Evolutionary conservation across 2,329 filamentous ascomycete genomes (phyloP), one percentile per base, ranked within the genome.

Genomic region (Penicillium janthinellum): DNA sequence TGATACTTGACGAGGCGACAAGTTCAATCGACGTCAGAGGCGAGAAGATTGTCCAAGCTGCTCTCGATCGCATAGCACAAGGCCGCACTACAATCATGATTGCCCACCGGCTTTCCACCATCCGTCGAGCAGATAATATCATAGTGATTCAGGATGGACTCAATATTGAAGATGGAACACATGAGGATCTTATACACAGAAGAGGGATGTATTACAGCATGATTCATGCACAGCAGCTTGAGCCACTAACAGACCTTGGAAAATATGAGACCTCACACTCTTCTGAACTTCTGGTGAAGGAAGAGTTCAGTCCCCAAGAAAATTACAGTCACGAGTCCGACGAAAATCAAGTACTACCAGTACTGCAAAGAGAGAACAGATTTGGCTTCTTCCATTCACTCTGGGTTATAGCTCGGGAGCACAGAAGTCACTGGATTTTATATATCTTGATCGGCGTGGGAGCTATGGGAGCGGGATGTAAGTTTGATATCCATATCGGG

Each of bases 81-180:
- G 94, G 93, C 28, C 86, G 95, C 54, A 99, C 95, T 0, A 98
- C 95, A 2, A 96, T 98, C 67, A 90, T 92, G 5, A 98, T 99
- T 75, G 95, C 95, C 44, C 95, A 99, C 79, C 88, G 94, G 66
- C 83, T 99, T 11, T 96, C 92, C 0, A 99, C 95, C 6, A 96
- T 99, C 79, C 92, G 88, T 75, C 88, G 92, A 63, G 93, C 94
- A 0, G 90, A 98, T 76, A 97, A 96, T 70, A 99, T 99, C 66
- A 90, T 97, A 11, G 93, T 97, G 63, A 93, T 99, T 88, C 84
- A 88, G 4, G 78, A 87, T 61, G 95, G 95, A 12, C 80, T 83
- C 15, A 96, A 98, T 60, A 83, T 96, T 12, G 95, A 99, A 76
- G 92, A 97, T 75, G 95, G 95, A 53, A 93, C 86, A 0, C 94